These are phyloP conservation scores for Planoprotostelium fungivorum DNA, from an alignment of 78 protist genomes.

Conservation along the genomic window DNA sequence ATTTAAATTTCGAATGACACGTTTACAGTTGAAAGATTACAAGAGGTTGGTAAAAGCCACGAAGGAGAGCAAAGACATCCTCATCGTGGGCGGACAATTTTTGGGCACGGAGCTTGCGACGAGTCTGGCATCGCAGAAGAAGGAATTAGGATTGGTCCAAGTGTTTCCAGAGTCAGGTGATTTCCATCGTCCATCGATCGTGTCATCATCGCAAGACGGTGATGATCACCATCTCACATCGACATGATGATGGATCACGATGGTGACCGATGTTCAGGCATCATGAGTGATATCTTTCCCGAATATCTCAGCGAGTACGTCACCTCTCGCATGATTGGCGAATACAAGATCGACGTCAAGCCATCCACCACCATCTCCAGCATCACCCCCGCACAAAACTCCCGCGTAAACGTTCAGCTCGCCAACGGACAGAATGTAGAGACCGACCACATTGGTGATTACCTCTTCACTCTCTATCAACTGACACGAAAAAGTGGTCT, in stretches of 20 bases:
- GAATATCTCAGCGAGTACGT: constrained; percentile 50
- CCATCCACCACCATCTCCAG: constrained; percentile 14
- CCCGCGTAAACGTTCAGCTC: constrained; percentile 16
- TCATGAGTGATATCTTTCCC: constrained; percentile 44
- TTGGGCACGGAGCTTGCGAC: constrained; percentile 79
- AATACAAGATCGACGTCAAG: constrained; percentile 19
- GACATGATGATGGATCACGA: too few species aligned
- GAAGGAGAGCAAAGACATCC: constrained; percentile 17
- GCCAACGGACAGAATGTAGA: constrained; percentile 24
- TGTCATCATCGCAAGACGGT: not conserved
- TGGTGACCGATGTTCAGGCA: too few species aligned
- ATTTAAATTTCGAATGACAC: not conserved
- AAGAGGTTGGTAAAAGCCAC: constrained; percentile 16
- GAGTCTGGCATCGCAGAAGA: constrained; percentile 27
- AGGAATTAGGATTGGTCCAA: constrained; percentile 30
- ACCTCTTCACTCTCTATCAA: not conserved
- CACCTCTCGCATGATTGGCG: constrained; percentile 18
- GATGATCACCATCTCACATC: too few species aligned
- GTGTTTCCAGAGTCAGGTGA: constrained; percentile 71
- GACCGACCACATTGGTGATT: constrained; percentile 39
- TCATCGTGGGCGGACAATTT: constrained; percentile 83
- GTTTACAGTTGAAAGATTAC: constrained; percentile 56
- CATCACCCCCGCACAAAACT: constrained; percentile 6
- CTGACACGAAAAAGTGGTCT: constrained; percentile 15
- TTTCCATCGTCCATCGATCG: not conserved